These are phyloP conservation scores for Sugiyamaella grinbergsii DNA, from an alignment of 1,139 yeast genomes.

Conservation along the genomic window DNA sequence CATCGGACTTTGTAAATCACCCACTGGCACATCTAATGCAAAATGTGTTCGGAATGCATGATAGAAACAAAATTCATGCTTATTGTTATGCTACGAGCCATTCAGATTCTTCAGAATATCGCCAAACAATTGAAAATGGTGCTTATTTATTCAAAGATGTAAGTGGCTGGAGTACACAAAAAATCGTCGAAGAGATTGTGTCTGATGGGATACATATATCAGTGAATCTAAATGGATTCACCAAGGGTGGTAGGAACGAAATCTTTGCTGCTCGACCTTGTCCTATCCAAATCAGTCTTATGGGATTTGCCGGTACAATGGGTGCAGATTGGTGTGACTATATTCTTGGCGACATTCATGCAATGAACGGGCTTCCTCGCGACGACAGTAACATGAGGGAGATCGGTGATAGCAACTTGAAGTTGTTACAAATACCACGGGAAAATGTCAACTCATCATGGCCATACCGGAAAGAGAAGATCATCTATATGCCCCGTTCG, in stretches of 20 bases:
- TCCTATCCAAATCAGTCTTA: conserved; percentile 41
- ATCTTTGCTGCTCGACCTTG: conserved; percentile 42
- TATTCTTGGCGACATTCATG: conserved; percentile 37
- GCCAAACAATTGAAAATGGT: conserved; percentile 37
- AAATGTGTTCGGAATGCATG: conserved; percentile 41
- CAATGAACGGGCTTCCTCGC: conserved; percentile 22
- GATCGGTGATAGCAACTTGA: neutral
- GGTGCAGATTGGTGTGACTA: conserved; percentile 43
- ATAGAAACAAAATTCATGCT: conserved; percentile 32
- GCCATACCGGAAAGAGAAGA: conserved; percentile 34
- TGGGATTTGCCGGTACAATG: conserved; percentile 44
- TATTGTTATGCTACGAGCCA: conserved; percentile 41
- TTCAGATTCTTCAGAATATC: conserved; percentile 38
- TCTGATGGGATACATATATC: conserved; percentile 41
- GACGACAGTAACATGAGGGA: neutral
- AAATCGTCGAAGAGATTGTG: conserved; percentile 36
- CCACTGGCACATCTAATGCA: conserved; percentile 45
- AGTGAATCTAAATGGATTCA: conserved; percentile 43
- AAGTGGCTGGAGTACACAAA: conserved; percentile 35
- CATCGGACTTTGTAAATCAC: conserved; percentile 42
- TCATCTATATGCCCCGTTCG: conserved; percentile 41
- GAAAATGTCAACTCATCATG: conserved; percentile 13
- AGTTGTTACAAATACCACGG: neutral
- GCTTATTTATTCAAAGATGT: conserved; percentile 38
- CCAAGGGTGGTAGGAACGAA: conserved; percentile 43